These are phyloP conservation scores for Cladobotryum protrusum DNA, from an alignment of 2,329 filamentous ascomycete species.

Conservation along the genomic window DNA sequence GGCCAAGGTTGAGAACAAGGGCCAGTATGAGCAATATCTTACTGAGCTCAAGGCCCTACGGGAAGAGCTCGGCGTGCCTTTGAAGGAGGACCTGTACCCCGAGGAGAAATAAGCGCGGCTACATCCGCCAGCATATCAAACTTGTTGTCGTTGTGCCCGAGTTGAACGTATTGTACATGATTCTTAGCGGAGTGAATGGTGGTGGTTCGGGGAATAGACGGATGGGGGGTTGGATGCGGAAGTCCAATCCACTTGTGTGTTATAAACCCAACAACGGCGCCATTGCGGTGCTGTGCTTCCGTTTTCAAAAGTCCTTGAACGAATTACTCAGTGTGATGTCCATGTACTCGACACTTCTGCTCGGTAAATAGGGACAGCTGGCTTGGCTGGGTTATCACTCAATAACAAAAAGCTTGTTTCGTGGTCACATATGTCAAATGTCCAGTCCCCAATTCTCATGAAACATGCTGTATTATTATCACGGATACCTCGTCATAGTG, in stretches of 20 bases:
- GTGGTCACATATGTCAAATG: no score
- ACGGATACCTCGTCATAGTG: not conserved
- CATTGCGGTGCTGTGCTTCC: slow-evolving; percentile 17
- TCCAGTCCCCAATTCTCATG: no score
- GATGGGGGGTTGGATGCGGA: slow-evolving; percentile 23
- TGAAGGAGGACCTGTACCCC: slow-evolving; percentile 92
- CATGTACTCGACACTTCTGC: not conserved
- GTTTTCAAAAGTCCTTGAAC: slow-evolving; percentile 1
- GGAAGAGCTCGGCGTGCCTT: slow-evolving; percentile 83
- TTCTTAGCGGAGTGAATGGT: slow-evolving; percentile 21
- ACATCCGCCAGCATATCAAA: not conserved
- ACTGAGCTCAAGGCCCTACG: slow-evolving; percentile 86
- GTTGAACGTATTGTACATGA: slow-evolving; percentile 30
- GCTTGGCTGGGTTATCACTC: no score
- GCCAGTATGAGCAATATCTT: slow-evolving; percentile 95
- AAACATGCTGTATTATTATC: not conserved
- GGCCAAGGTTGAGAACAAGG: slow-evolving; percentile 98
- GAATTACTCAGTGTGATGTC: not conserved
- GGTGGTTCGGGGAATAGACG: slow-evolving; percentile 3
- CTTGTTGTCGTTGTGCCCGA: not conserved
- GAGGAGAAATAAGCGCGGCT: slow-evolving; percentile 39
- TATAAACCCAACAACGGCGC: slow-evolving; percentile 22
- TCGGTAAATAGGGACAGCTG: no score
- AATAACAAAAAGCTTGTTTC: no score
- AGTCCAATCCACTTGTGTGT: slow-evolving; percentile 25